Evolutionary conservation across 1,284 basidiomycete genomes (phyloP).

Genomic region (Porodaedalea pini): DNA sequence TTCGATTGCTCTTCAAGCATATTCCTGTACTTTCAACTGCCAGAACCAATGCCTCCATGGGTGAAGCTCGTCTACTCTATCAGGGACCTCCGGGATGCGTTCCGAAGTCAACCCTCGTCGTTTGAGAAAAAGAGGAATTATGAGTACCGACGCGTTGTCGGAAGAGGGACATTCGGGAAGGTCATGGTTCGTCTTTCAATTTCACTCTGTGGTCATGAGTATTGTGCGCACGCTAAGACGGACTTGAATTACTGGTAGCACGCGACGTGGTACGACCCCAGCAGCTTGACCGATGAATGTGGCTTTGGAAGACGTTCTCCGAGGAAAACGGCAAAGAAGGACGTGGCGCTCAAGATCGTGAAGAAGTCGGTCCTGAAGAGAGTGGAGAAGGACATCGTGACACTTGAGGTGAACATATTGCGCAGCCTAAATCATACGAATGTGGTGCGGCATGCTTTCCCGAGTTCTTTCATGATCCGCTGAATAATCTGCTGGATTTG

Average conservation of each 20-base stretch:
- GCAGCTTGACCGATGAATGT: neutral
- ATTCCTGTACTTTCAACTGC: too few relatives aligned
- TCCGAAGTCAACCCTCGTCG: conserved; percentile 64
- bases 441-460: neutral
- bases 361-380: conserved; percentile 44
- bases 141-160: conserved; percentile 69
- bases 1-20: too few relatives aligned
- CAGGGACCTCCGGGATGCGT: conserved; percentile 14
- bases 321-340: neutral
- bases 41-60: conserved; percentile 10
- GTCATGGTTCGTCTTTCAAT: conserved; percentile 60
- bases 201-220: neutral
- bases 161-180: conserved; percentile 83
- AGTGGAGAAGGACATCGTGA: conserved; percentile 22
- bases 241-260: conserved; percentile 7
- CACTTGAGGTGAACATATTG: conserved; percentile 13
- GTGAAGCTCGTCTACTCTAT: conserved; percentile 12
- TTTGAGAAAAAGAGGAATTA: conserved; percentile 83
- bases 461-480: neutral
- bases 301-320: neutral
- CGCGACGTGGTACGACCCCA: conserved; percentile 16
- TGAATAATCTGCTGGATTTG: neutral
- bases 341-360: conserved; percentile 19
- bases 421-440: conserved; percentile 11
- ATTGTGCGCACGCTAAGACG: neutral